phyloP scores from a whole-genome alignment of 257 asterid species.

The Ajuga chamaepitys region DNA sequence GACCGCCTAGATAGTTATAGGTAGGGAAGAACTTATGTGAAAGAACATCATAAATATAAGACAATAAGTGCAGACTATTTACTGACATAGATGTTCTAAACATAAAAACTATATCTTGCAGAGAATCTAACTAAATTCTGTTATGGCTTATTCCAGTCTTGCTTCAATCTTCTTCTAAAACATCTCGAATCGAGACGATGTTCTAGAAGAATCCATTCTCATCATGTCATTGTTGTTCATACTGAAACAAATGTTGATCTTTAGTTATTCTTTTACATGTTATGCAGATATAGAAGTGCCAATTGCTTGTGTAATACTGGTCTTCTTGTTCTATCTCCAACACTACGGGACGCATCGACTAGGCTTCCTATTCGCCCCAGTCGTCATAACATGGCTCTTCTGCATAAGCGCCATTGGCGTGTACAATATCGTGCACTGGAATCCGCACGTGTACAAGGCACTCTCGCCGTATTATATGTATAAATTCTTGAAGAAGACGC shows the following conservation, averaged over 20 bases:
- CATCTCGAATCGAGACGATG: too few species aligned
- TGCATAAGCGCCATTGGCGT: conserved; percentile 91
- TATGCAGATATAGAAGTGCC: conserved; percentile 88
- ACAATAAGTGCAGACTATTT: too few species aligned
- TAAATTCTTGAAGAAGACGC: conserved; percentile 88
- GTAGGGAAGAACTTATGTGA: too few species aligned
- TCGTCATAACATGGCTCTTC: conserved; percentile 85
- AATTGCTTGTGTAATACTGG: conserved; percentile 70
- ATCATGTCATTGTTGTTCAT: too few species aligned
- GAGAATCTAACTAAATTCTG: too few species aligned
- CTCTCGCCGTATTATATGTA: conserved; percentile 97
- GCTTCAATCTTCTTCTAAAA: too few species aligned
- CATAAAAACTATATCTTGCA: too few species aligned
- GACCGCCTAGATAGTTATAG: too few species aligned
- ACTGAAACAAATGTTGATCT: too few species aligned
- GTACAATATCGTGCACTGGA: conserved; percentile 82
- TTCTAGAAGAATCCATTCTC: too few species aligned
- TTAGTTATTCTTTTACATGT: conserved; percentile 8
- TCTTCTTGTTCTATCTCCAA: conserved; percentile 73
- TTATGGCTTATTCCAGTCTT: too few species aligned
- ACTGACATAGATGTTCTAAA: not conserved
- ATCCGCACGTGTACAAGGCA: conserved; percentile 78
- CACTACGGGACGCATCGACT: conserved; percentile 92
- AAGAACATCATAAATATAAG: too few species aligned
- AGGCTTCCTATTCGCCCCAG: conserved; percentile 85